Evolutionary conservation across 371 early-diverging fungal species (phyloP).

Genomic region (Spraguea lophii): DNA sequence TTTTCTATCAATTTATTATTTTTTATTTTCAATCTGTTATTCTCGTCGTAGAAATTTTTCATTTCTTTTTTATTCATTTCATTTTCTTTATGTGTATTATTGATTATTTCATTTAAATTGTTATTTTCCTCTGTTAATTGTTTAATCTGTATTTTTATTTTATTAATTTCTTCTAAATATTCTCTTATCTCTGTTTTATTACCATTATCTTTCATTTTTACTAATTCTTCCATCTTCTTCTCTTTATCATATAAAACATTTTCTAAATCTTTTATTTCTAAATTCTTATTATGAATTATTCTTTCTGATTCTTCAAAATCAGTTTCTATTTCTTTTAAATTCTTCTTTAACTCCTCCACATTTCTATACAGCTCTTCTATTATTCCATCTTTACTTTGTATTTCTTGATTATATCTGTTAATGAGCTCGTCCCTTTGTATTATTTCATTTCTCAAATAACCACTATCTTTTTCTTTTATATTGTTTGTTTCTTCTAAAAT

Average conservation of each 20-base stretch:
- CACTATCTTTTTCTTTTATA: not conserved
- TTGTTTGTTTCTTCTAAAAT: not conserved
- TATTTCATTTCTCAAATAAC: too few species aligned
- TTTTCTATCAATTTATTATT: too few species aligned
- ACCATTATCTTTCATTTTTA: not conserved
- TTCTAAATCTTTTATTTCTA: not conserved
- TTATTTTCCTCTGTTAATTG: not conserved
- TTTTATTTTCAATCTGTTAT: too few species aligned
- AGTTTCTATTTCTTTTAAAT: not conserved
- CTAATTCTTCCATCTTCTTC: not conserved
- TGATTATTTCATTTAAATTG: too few species aligned
- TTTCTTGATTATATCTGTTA: too few species aligned
- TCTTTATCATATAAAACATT: not conserved
- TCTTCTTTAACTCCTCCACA: not conserved
- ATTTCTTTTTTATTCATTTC: not conserved
- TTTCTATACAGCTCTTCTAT: not conserved
- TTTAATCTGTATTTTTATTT: not conserved
- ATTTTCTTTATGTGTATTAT: too few species aligned
- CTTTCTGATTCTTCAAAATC: not conserved
- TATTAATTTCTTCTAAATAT: not conserved
- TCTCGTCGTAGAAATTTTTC: not conserved
- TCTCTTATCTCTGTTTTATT: not conserved
- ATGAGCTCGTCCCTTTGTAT: too few species aligned
- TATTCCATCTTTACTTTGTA: not conserved
- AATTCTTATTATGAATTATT: not conserved